phyloP scores from a whole-genome alignment of 192 early-diverging fungal species.

The Backusella parvicylindrica region DNA sequence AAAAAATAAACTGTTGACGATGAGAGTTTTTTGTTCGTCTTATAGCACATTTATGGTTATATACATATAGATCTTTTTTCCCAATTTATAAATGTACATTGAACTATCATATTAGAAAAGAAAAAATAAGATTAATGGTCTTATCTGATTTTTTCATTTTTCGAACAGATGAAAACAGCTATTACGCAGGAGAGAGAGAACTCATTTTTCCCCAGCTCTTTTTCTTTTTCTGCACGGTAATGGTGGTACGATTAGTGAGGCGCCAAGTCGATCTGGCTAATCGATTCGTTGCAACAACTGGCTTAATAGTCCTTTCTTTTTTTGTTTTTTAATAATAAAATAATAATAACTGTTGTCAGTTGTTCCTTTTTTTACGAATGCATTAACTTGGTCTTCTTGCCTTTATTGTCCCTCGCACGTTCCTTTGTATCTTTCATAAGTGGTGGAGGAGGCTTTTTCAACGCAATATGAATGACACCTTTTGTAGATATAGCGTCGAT shows the following conservation, averaged over 20 bases:
- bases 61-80: not conserved
- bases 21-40: too few species aligned
- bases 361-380: too few species aligned
- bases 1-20: not conserved
- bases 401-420: slow-evolving; percentile 3
- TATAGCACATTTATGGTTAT: slow-evolving; percentile 1
- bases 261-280: slow-evolving; percentile 11
- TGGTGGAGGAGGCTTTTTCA: not conserved
- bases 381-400: too few species aligned
- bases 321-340: not conserved
- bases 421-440: not conserved
- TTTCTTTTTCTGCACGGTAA: slow-evolving; percentile 5
- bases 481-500: not conserved
- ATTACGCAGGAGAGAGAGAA: slow-evolving; percentile 4
- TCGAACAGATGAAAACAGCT: slow-evolving; percentile 3
- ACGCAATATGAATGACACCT: slow-evolving; percentile 7
- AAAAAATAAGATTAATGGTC: slow-evolving; percentile 5
- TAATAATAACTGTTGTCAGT: too few species aligned
- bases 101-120: slow-evolving; percentile 1
- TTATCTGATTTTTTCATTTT: slow-evolving; percentile 13
- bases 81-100: not conserved
- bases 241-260: slow-evolving; percentile 1
- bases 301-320: not conserved
- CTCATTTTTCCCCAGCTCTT: not conserved
- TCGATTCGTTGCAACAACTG: slow-evolving; percentile 4